A percentile compares a stretch with the other conserved stretches of the same genome.
Conservation (phyloP, 306 rosid species). For the Sphenostylis stenocarpa region DNA sequence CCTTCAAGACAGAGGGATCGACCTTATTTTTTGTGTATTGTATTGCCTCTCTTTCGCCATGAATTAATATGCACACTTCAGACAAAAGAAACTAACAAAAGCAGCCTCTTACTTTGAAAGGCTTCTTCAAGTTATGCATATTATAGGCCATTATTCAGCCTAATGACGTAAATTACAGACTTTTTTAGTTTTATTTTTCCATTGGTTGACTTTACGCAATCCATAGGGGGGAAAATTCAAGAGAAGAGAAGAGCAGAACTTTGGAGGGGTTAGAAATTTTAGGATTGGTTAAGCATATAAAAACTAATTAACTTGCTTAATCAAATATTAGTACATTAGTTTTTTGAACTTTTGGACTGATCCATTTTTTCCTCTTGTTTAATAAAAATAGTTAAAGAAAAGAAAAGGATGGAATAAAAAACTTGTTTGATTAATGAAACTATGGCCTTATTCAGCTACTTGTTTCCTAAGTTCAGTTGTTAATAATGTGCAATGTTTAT, state of each 20-base stretch:
- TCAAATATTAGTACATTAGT: not conserved
- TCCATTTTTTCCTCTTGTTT: constrained; percentile 11
- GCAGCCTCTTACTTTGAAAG: not conserved
- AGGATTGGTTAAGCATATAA: not conserved
- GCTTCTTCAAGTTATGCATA: not conserved
- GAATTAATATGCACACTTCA: constrained; percentile 27
- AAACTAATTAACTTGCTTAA: not conserved
- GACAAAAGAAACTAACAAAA: constrained; percentile 12
- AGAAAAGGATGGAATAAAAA: not conserved
- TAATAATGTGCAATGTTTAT: constrained; percentile 30
- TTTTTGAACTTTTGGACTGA: constrained; percentile 5
- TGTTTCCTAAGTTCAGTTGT: constrained; percentile 29
- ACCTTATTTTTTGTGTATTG: constrained; percentile 35
- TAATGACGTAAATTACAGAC: not conserved
- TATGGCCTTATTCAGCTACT: constrained; percentile 34
- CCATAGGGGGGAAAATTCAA: not conserved
- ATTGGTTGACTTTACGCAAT: constrained; percentile 9
- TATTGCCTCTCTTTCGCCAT: constrained; percentile 20
- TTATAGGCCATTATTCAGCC: not conserved
- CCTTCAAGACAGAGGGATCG: constrained; percentile 32
- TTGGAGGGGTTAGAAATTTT: not conserved
- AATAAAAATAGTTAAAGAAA: not conserved
- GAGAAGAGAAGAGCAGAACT: not conserved
- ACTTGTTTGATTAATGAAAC: constrained; percentile 31
- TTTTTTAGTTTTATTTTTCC: not conserved